Base-by-base conservation (phyloP, 2,329 filamentous ascomycete genomes). In the Penicillium sp. region DNA sequence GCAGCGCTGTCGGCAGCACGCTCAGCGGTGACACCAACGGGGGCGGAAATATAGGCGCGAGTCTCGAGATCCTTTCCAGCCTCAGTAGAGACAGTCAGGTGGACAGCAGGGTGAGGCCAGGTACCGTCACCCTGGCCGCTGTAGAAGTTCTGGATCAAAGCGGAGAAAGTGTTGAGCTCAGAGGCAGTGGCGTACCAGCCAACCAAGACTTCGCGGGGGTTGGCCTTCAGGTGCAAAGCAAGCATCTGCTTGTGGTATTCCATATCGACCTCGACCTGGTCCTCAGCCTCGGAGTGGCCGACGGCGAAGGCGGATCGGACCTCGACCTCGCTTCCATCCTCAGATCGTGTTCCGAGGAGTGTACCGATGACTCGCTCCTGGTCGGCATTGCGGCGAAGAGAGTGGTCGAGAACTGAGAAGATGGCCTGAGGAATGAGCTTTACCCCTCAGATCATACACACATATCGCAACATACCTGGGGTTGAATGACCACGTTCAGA, bases 191-290 rank as follows among this genome's bases (percentile, higher is more conserved):
- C 95, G 76, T 98, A 98, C 93, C 93, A 98, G 66, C 93, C 93
- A 55, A 98, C 85, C 52, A 98, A 81, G 48, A 89, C 83, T 74
- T 98, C 93, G 72, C 89, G 88, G 44, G 93, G 93, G 71, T 89
- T 87, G 51, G 90, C 91, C 75, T 91, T 91, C 61, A 97, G 83
- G 70, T 95, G 91, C 62, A 98, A 78, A 53, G 87, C 85, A 51
- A 97, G 84, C 93, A 98, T 98, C 72, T 91, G 90, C 81, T 97
- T 97, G 76, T 98, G 93, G 75, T 97, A 98, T 74, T 98, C 93
- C 80, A 98, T 95, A 70, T 98, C 93, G 57, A 98, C 93, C 74
- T 98, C 93, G 64, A 98, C 93, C 74, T 98, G 93, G 73, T 98
- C 93, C 69, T 90, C 87, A 61, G 91, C 95, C 76, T 98, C 93